Conservation (phyloP, 805 yeast genomes). For the Schwanniomyces vanrijiae region DNA sequence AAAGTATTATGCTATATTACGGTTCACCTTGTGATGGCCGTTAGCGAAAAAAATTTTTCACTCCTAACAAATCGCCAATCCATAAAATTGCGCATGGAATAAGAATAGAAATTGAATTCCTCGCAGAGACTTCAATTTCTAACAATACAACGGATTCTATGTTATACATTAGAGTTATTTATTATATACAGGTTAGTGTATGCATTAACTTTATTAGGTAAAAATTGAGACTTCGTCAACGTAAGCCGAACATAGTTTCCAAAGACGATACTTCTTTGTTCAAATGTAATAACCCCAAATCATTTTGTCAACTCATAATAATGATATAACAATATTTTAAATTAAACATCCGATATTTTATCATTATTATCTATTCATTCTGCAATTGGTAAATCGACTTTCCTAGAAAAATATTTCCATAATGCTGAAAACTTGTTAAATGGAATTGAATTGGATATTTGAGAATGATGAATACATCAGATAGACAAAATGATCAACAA, state of each 20-base stretch:
- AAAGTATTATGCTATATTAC: background rate
- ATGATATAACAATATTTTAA: too few species aligned
- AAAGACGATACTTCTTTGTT: background rate
- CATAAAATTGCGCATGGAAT: background rate
- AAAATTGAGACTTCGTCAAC: background rate
- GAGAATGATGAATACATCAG: too few species aligned
- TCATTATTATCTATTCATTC: too few species aligned
- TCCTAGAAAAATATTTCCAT: too few species aligned
- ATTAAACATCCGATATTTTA: too few species aligned
- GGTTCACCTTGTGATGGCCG: background rate
- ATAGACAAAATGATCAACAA: too few species aligned
- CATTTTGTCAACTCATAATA: too few species aligned
- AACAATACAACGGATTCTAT: background rate
- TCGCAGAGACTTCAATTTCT: background rate
- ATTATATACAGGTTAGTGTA: background rate
- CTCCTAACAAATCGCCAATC: background rate
- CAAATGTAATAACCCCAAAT: background rate
- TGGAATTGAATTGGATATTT: too few species aligned
- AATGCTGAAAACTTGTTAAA: too few species aligned
- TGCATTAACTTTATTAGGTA: background rate
- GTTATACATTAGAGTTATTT: background rate
- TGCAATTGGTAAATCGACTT: too few species aligned
- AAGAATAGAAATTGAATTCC: background rate
- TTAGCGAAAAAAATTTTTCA: background rate
- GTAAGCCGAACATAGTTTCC: background rate